Evolutionary conservation across 228 moss, liverwort and hornwort genomes (phyloP).

Genomic region (Sphagnum fallax): DNA sequence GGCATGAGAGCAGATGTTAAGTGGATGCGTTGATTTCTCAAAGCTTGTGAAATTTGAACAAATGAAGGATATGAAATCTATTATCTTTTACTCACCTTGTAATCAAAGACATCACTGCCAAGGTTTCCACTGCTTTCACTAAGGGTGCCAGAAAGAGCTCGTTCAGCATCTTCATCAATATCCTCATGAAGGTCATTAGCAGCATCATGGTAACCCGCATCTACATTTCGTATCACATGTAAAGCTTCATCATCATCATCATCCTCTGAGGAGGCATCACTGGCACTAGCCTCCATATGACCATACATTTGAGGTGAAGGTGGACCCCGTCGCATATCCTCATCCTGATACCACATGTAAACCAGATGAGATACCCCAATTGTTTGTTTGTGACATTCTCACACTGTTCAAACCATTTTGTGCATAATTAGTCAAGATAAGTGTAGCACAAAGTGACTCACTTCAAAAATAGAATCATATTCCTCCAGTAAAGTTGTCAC

Average conservation of each 20-base stretch:
- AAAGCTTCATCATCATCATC: constrained; percentile 40
- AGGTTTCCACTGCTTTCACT: constrained; percentile 93
- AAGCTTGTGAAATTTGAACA: too few species aligned
- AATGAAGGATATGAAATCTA: too few species aligned
- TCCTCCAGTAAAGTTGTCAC: constrained; percentile 81
- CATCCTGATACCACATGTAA: constrained; percentile 31
- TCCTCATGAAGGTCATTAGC: constrained; percentile 76
- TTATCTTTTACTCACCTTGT: constrained; percentile 42
- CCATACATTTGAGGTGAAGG: constrained; percentile 73
- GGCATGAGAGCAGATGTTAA: too few species aligned
- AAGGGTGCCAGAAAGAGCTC: constrained; percentile 70
- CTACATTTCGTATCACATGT: constrained; percentile 51
- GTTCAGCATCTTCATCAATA: constrained; percentile 71
- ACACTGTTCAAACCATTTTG: too few species aligned
- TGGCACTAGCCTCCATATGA: constrained; percentile 70
- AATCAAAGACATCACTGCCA: constrained; percentile 74
- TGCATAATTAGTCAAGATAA: too few species aligned
- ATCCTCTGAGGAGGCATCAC: constrained; percentile 71
- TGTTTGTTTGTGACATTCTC: too few species aligned
- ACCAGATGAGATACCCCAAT: too few species aligned
- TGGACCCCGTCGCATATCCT: constrained; percentile 49
- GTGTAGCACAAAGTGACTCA: constrained; percentile 10
- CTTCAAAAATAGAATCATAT: constrained; percentile 89
- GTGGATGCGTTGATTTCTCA: too few species aligned
- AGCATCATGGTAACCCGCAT: constrained; percentile 81